A percentile compares a stretch with the other conserved stretches of the same genome.
These are phyloP conservation scores for Cytospora piceicola DNA, from an alignment of 2,329 filamentous ascomycete genomes.

Conservation along the genomic window DNA sequence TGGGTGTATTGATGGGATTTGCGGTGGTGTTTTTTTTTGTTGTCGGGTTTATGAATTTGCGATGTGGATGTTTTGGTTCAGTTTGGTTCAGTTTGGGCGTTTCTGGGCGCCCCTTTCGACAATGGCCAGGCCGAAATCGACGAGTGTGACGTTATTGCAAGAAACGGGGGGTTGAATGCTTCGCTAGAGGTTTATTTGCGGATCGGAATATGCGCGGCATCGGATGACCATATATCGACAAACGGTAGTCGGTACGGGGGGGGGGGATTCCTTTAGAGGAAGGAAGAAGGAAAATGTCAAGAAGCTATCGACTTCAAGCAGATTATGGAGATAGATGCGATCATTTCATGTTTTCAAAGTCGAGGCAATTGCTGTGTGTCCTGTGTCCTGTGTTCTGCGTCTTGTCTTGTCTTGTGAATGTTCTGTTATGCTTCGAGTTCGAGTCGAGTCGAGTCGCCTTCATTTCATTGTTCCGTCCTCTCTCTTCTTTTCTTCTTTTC, in stretches of 20 bases:
- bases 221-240: slow-evolving; percentile 24
- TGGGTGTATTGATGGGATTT: slow-evolving; percentile 17
- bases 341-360: slow-evolving; percentile 16
- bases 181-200: slow-evolving; percentile 22
- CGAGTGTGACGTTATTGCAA: slow-evolving; percentile 29
- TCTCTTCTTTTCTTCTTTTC: background rate
- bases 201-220: slow-evolving; percentile 24
- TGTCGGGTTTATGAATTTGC: slow-evolving; percentile 19
- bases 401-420: background rate
- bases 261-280: background rate
- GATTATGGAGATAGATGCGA: background rate
- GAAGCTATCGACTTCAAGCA: background rate
- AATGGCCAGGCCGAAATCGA: slow-evolving; percentile 19
- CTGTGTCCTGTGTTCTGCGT: background rate
- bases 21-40: slow-evolving; percentile 15
- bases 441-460: background rate
- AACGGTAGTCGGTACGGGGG: slow-evolving; percentile 13
- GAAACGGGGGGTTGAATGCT: slow-evolving; percentile 10
- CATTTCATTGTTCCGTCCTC: background rate
- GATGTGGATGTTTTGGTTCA: slow-evolving; percentile 19
- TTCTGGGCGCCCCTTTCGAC: slow-evolving; percentile 23
- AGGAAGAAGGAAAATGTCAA: background rate
- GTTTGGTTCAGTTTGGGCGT: slow-evolving; percentile 20
- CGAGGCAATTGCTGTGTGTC: background rate
- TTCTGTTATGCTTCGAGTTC: background rate